These are phyloP conservation scores for Trametes pubescens DNA, from an alignment of 1,284 basidiomycete species.

Conservation along the genomic window DNA sequence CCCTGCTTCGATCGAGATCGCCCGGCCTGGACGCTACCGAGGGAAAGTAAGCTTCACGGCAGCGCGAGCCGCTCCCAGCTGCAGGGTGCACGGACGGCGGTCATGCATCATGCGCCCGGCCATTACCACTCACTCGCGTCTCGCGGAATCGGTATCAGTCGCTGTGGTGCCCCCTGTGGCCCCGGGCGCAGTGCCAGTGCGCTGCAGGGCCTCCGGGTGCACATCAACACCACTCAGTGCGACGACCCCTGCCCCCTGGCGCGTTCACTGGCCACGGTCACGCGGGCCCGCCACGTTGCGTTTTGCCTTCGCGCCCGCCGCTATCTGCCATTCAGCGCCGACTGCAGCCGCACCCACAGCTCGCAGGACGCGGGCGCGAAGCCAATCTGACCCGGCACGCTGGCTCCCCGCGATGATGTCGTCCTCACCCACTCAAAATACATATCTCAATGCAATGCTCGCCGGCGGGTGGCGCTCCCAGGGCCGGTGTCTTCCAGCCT, in stretches of 20 bases:
- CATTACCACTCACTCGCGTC: neutral
- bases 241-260: neutral
- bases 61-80: neutral
- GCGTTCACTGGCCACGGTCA: neutral
- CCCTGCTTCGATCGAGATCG: conserved; percentile 14
- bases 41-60: conserved; percentile 10
- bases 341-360: neutral
- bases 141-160: neutral
- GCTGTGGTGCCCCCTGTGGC: neutral
- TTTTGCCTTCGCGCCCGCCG: conserved; percentile 8
- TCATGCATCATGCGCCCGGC: neutral
- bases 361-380: neutral
- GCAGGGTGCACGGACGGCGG: neutral
- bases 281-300: neutral
- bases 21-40: conserved; percentile 14
- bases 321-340: neutral
- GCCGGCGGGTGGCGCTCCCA: neutral
- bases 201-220: neutral
- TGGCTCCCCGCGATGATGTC: neutral
- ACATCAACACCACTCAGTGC: neutral
- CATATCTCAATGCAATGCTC: neutral
- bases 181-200: neutral
- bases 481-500: neutral
- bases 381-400: conserved; percentile 1
- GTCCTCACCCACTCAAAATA: neutral